phyloP scores from a whole-genome alignment of 257 asterid genomes.

The Solanum pennellii region DNA sequence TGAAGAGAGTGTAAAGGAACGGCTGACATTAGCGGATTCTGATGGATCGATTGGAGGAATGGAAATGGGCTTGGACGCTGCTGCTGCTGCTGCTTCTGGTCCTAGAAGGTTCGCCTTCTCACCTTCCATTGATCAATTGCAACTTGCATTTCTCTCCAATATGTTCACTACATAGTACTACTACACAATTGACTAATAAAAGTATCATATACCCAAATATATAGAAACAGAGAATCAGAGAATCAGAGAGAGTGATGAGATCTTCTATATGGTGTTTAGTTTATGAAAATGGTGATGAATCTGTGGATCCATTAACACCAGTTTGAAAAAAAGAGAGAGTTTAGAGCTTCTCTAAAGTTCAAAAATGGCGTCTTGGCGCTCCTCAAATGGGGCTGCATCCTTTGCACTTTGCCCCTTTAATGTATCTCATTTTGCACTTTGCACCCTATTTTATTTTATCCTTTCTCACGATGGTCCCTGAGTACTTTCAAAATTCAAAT shows the following conservation, averaged over 20 bases:
- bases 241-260: background rate
- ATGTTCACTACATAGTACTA: background rate
- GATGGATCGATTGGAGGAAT: slow-evolving; percentile 41
- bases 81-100: slow-evolving; percentile 26
- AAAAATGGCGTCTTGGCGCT: background rate
- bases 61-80: slow-evolving; percentile 26
- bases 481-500: background rate
- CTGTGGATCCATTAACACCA: background rate
- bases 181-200: background rate
- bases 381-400: background rate
- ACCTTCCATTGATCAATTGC: slow-evolving; percentile 59
- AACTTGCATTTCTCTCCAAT: slow-evolving; percentile 8
- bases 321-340: background rate
- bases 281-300: background rate
- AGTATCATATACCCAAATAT: background rate
- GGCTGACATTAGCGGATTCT: slow-evolving; percentile 39
- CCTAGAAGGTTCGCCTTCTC: slow-evolving; percentile 71
- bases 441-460: background rate
- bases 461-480: background rate
- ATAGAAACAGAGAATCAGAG: background rate
- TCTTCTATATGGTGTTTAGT: background rate
- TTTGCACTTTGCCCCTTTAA: background rate
- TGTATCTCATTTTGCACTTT: background rate
- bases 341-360: background rate
- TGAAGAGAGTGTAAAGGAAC: slow-evolving; percentile 17